phyloP scores from a whole-genome alignment of 371 early-diverging fungal genomes.

The Mucor sp. region DNA sequence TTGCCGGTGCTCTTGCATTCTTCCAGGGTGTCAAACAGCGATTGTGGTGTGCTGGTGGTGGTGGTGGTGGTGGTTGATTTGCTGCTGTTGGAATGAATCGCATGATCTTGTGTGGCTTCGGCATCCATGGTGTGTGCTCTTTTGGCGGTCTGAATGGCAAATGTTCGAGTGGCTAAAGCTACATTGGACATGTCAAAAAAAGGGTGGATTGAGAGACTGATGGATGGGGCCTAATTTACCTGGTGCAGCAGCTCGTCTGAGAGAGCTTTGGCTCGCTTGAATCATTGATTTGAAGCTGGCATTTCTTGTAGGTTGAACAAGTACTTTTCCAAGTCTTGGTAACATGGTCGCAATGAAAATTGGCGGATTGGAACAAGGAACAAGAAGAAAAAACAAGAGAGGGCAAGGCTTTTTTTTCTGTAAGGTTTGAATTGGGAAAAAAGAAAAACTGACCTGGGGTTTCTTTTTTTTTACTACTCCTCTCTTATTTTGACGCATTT shows the following conservation, averaged over 20 bases:
- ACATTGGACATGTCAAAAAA: not conserved
- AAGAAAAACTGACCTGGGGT: not conserved
- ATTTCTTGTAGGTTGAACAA: not conserved
- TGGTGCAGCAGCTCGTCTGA: not conserved
- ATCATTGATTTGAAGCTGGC: not conserved
- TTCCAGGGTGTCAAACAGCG: constrained; percentile 9
- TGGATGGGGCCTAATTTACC: not conserved
- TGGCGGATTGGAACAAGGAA: not conserved
- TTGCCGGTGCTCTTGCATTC: constrained; percentile 16
- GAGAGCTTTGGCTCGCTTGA: not conserved
- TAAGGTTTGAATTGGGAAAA: not conserved
- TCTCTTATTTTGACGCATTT: not conserved
- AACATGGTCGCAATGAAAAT: constrained; percentile 3
- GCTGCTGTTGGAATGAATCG: not conserved
- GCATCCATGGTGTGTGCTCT: not conserved
- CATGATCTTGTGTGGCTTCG: not conserved
- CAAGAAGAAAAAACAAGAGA: not conserved
- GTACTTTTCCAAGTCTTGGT: constrained; percentile 10
- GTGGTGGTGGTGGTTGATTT: not conserved
- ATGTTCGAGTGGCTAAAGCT: not conserved
- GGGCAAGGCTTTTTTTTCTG: not conserved
- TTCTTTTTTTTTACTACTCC: not conserved
- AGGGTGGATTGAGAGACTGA: not conserved
- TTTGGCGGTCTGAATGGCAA: not conserved
- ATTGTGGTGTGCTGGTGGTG: not conserved